Evolutionary conservation across 202 grass and related monocot genomes (phyloP).

Genomic region (Schoenoplectus triqueter): DNA sequence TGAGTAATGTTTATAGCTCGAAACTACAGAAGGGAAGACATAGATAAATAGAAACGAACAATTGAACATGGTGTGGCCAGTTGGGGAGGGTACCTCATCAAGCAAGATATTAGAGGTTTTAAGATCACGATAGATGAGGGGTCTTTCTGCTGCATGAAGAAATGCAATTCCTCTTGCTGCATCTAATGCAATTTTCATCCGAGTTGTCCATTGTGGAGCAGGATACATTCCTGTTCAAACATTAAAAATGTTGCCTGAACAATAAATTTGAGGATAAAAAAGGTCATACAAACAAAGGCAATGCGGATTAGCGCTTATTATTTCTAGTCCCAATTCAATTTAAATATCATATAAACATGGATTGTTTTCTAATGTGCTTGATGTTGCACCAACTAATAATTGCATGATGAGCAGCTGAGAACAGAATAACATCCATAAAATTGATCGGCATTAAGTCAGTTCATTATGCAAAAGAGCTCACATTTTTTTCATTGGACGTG

Average conservation of each 20-base stretch:
- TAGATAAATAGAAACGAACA: not conserved
- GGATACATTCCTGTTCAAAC: constrained; percentile 36
- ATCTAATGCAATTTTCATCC: constrained; percentile 56
- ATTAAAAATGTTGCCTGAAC: constrained; percentile 28
- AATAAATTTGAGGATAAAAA: not conserved
- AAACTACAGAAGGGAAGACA: constrained; percentile 18
- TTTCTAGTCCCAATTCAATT: not conserved
- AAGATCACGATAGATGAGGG: constrained; percentile 81
- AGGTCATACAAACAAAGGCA: constrained; percentile 12
- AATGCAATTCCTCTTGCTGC: constrained; percentile 67
- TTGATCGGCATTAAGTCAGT: not conserved
- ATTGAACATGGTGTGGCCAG: not conserved
- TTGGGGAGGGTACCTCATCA: constrained; percentile 43
- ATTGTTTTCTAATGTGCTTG: not conserved
- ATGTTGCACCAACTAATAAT: not conserved
- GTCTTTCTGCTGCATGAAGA: constrained; percentile 60
- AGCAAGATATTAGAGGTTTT: constrained; percentile 89
- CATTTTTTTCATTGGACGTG: not conserved
- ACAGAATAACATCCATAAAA: not conserved
- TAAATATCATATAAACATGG: not conserved
- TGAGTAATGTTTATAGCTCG: constrained; percentile 28
- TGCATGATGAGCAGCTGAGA: not conserved
- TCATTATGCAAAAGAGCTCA: constrained; percentile 5
- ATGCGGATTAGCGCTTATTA: not conserved
- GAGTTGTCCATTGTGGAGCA: constrained; percentile 54